Evolutionary conservation across 257 asterid genomes (phyloP).

Genomic region (Solanum paucissectum): DNA sequence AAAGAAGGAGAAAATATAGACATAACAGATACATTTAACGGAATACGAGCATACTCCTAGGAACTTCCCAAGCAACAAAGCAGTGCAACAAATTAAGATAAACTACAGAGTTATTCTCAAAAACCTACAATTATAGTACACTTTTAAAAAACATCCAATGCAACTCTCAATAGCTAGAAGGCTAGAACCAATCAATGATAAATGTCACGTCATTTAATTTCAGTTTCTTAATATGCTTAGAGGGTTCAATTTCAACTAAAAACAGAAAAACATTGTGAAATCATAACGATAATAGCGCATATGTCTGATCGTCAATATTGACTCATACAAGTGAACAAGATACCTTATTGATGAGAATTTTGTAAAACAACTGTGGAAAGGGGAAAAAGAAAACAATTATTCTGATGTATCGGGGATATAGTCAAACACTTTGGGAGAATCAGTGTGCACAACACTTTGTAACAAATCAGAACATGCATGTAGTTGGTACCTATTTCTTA

Average conservation of each 20-base stretch:
- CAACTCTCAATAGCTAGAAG: background rate
- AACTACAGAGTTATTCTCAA: background rate
- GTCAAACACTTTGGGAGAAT: background rate
- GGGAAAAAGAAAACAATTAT: background rate
- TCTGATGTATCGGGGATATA: background rate
- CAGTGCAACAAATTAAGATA: background rate
- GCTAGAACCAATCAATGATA: background rate
- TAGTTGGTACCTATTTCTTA: background rate
- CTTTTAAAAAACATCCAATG: background rate
- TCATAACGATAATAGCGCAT: background rate
- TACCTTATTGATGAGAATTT: background rate
- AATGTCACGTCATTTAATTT: background rate
- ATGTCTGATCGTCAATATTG: background rate
- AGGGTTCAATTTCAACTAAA: background rate
- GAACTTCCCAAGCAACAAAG: background rate
- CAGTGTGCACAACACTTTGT: background rate
- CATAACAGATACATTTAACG: background rate
- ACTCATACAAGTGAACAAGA: background rate
- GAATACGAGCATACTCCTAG: background rate
- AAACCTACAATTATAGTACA: background rate
- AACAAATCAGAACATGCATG: background rate
- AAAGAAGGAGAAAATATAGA: background rate
- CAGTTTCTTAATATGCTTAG: background rate
- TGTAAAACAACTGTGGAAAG: background rate
- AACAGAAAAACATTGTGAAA: background rate